Conservation (phyloP, 306 rosid species). For the Delonix regia region DNA sequence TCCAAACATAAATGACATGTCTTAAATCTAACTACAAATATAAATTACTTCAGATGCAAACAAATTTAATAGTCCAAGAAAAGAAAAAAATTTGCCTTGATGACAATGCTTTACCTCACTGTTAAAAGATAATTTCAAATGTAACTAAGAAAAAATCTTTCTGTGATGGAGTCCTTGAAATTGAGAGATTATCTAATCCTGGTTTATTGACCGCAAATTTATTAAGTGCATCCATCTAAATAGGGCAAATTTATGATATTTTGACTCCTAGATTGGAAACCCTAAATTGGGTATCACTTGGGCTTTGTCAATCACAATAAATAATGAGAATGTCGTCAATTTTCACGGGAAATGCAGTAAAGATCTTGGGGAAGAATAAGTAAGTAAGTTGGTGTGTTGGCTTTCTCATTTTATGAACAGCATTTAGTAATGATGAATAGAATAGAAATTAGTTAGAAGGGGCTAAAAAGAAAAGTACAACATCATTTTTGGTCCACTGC, state of each 20-base stretch:
- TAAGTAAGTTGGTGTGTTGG: slow-evolving; percentile 34
- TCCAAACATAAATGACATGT: neutral
- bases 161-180: neutral
- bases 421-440: neutral
- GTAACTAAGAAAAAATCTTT: neutral
- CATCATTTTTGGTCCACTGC: slow-evolving; percentile 21
- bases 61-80: too few relatives aligned
- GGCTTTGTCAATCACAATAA: slow-evolving; percentile 27
- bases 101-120: neutral
- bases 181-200: neutral
- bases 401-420: slow-evolving; percentile 23
- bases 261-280: slow-evolving; percentile 25
- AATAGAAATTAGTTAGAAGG: slow-evolving; percentile 24
- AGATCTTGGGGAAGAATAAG: slow-evolving; percentile 32
- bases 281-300: slow-evolving; percentile 4
- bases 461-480: slow-evolving; percentile 14
- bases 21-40: neutral
- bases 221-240: slow-evolving; percentile 23
- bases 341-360: slow-evolving; percentile 39
- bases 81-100: too few relatives aligned
- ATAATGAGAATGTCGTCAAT: slow-evolving; percentile 34
- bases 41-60: neutral
- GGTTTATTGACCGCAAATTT: neutral
- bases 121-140: neutral
- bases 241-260: neutral